These are phyloP conservation scores for Tranzscheliella williamsii DNA, from an alignment of 1,284 basidiomycete species.

Conservation along the genomic window DNA sequence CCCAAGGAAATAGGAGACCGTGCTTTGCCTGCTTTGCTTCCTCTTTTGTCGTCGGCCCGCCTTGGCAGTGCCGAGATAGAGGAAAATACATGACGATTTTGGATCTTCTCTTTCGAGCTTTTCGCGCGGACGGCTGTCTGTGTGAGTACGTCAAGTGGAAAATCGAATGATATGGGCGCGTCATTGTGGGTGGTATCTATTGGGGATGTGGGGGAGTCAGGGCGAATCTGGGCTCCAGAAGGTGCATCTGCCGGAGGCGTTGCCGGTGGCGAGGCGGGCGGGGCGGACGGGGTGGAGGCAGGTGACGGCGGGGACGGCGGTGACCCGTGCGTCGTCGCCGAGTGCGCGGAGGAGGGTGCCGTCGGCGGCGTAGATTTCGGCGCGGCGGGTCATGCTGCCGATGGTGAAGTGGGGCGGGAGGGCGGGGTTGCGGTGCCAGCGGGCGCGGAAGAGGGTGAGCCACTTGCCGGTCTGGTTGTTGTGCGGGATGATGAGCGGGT, in stretches of 20 bases:
- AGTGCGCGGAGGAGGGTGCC: conserved; percentile 46
- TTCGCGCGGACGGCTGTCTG: too few relatives aligned
- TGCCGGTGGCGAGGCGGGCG: conserved; percentile 46
- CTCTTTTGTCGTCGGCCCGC: too few relatives aligned
- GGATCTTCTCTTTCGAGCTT: too few relatives aligned
- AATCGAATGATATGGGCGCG: too few relatives aligned
- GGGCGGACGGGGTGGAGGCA: conserved; percentile 48
- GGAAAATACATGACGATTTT: too few relatives aligned
- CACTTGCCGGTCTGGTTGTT: conserved; percentile 60
- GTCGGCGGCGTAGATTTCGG: conserved; percentile 49
- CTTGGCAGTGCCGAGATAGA: too few relatives aligned
- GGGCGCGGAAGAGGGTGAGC: conserved; percentile 58
- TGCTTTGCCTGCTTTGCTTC: too few relatives aligned
- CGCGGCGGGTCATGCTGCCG: conserved; percentile 53
- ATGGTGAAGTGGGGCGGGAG: conserved; percentile 54
- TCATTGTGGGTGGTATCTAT: not conserved
- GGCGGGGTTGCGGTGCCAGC: conserved; percentile 47
- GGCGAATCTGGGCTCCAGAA: conserved; percentile 37
- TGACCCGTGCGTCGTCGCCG: conserved; percentile 54
- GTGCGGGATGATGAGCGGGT: conserved; percentile 41
- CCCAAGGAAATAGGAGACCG: too few relatives aligned
- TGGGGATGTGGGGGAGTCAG: not conserved
- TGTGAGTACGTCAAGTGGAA: too few relatives aligned
- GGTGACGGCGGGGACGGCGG: conserved; percentile 56
- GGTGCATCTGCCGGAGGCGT: conserved; percentile 48